Evolutionary conservation across 352 stramenopile species (phyloP), one percentile per base, ranked within the genome.

Genomic region (Phytophthora fragariaefolia): DNA sequence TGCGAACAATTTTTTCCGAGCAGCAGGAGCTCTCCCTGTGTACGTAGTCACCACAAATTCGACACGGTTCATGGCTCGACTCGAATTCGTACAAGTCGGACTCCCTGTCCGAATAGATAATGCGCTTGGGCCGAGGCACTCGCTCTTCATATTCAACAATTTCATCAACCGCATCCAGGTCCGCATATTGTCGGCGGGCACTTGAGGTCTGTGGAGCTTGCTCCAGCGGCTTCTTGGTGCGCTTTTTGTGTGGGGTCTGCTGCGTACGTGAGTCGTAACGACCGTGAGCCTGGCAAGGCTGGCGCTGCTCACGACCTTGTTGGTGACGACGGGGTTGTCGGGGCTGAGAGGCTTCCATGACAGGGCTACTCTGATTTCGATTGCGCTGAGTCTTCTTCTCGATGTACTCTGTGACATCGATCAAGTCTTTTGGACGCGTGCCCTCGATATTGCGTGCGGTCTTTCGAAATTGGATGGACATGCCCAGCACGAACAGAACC

Each of bases 401-500:
- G 13, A 71, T 27, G 49, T 71, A 71, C 13, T 52, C 45, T 27
- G 24, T 24, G 7, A 54, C 32, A 23, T 71, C 63, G n/a, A n/a
- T n/a, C n/a, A n/a, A n/a, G n/a, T n/a, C n/a, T n/a, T n/a, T n/a
- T n/a, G n/a, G n/a, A n/a, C n/a, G n/a, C n/a, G n/a, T n/a, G n/a
- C n/a, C n/a, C n/a, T n/a, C n/a, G n/a, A n/a, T n/a, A n/a, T n/a
- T n/a, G n/a, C n/a, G n/a, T n/a, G n/a, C n/a, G n/a, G 73, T 82
- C 59, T 78, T 81, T 45, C 55, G 58, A 49, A 87, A 85, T 76
- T 90, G 79, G 52, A 90, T 72, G 27, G 80, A n/a, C 17, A 85
- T 50, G 4, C 79, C 75, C 13, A 85, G 48, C 20, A 73, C 20
- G 38, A 84, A 82, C 9, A 88, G 66, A 12, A 68, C 78, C 42